These are phyloP conservation scores for Chernovozyma aurita DNA, from an alignment of 1,139 yeast genomes.

Conservation along the genomic window DNA sequence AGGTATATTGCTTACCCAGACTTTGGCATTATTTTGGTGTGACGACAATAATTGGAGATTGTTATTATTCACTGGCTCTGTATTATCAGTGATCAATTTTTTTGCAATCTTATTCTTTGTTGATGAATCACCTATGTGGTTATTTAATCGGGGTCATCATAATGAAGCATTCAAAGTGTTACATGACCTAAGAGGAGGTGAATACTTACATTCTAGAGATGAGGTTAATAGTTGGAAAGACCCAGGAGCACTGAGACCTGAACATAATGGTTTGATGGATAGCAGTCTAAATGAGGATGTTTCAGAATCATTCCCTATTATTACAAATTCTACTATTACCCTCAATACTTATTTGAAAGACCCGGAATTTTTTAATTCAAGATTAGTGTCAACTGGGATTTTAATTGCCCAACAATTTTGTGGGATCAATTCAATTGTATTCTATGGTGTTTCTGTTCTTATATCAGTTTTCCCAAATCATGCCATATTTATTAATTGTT, in stretches of 20 bases:
- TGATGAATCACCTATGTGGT: conserved; percentile 88
- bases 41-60: conserved; percentile 67
- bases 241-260: background rate
- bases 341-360: conserved; percentile 45
- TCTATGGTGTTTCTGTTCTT: conserved; percentile 85
- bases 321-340: conserved; percentile 15
- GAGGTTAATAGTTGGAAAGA: conserved; percentile 38
- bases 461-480: conserved; percentile 63
- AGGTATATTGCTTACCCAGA: conserved; percentile 79
- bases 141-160: conserved; percentile 34
- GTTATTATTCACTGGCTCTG: conserved; percentile 56
- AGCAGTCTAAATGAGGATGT: conserved; percentile 20
- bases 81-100: conserved; percentile 49
- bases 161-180: conserved; percentile 32
- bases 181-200: conserved; percentile 40
- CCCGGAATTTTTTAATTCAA: conserved; percentile 51
- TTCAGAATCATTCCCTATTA: conserved; percentile 9
- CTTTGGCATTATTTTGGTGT: conserved; percentile 66
- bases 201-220: conserved; percentile 28
- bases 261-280: conserved; percentile 9
- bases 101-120: conserved; percentile 38
- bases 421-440: conserved; percentile 88
- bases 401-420: conserved; percentile 88
- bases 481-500: conserved; percentile 67
- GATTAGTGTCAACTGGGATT: conserved; percentile 64